These are phyloP conservation scores for Solanum sparsipilum DNA, from an alignment of 257 asterid species.

Conservation along the genomic window DNA sequence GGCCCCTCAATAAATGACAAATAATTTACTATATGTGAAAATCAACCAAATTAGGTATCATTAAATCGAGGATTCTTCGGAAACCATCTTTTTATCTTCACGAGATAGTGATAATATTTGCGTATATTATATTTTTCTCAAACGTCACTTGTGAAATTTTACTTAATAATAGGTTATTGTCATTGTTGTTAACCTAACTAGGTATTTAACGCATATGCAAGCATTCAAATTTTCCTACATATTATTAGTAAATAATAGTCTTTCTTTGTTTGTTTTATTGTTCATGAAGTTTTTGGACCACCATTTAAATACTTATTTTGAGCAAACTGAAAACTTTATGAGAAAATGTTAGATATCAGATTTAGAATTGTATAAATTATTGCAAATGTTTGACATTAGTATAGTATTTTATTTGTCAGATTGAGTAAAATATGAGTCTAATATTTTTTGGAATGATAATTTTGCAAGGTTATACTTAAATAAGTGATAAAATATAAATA, in stretches of 20 bases:
- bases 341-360: background rate
- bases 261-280: background rate
- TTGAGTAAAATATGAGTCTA: background rate
- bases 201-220: background rate
- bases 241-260: background rate
- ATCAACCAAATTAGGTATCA: background rate
- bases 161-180: background rate
- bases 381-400: background rate
- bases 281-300: background rate
- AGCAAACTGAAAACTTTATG: background rate
- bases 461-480: background rate
- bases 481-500: too few relatives aligned
- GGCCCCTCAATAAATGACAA: background rate
- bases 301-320: background rate
- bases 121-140: background rate
- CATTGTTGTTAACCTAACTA: background rate
- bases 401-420: background rate
- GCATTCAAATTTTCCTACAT: background rate
- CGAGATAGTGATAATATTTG: background rate
- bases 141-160: too few relatives aligned
- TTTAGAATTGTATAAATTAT: background rate
- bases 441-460: background rate
- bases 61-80: fast-evolving
- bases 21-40: background rate
- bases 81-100: fast-evolving